Conservation (phyloP, 2,329 filamentous ascomycete species). For the Cercospora sojina region DNA sequence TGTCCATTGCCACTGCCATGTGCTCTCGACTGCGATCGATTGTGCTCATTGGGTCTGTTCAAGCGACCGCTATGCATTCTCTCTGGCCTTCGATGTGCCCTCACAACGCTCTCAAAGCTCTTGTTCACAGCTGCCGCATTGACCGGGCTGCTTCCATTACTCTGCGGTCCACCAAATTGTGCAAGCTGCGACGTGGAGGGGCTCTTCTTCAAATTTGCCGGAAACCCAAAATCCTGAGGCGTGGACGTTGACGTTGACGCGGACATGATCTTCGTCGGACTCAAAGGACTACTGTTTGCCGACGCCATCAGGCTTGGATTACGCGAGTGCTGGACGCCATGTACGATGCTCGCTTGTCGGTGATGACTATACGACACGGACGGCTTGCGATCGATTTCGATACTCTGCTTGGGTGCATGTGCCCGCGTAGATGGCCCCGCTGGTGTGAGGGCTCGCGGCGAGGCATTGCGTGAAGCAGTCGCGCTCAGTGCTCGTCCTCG, state of each 20-base stretch:
- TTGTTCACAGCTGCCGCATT: conserved; percentile 29
- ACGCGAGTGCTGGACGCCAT: conserved; percentile 88
- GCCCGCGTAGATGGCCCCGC: conserved; percentile 41
- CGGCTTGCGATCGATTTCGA: conserved; percentile 49
- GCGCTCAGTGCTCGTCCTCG: conserved; percentile 49
- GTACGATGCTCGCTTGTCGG: conserved; percentile 93
- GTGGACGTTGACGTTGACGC: conserved; percentile 36
- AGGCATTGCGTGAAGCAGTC: conserved; percentile 43
- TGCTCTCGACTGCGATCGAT: conserved; percentile 65
- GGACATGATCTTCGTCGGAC: conserved; percentile 75
- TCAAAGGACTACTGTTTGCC: conserved; percentile 75
- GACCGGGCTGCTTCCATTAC: conserved; percentile 17
- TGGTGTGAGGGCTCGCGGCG: conserved; percentile 47
- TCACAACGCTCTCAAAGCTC: conserved; percentile 31
- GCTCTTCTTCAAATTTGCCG: conserved; percentile 34
- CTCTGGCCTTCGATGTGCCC: conserved; percentile 40
- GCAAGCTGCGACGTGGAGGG: conserved; percentile 36
- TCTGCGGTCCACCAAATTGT: conserved; percentile 27
- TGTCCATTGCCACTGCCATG: conserved; percentile 38
- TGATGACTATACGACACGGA: conserved; percentile 76
- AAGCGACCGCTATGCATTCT: conserved; percentile 57
- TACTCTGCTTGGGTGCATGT: conserved; percentile 33
- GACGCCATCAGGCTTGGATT: conserved; percentile 85
- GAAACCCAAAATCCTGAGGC: conserved; percentile 21
- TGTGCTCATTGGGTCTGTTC: conserved; percentile 70